These are phyloP conservation scores for Geopyxis carbonaria DNA, from an alignment of 495 filamentous ascomycete genomes.

Conservation along the genomic window DNA sequence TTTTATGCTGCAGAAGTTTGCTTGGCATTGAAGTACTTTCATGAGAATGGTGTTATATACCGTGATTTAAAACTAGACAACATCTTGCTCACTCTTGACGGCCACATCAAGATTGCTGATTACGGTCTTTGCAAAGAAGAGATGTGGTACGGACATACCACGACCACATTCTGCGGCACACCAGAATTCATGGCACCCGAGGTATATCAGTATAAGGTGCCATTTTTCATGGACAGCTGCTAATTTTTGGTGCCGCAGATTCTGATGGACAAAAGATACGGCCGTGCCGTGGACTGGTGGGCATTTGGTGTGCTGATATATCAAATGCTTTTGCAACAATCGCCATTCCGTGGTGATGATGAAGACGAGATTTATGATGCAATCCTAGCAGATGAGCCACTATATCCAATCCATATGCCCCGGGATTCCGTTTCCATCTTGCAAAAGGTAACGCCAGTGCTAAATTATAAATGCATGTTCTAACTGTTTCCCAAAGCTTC, in stretches of 20 bases:
- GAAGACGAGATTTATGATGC: constrained; percentile 99
- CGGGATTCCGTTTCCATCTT: constrained; percentile 94
- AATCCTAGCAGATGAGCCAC: constrained; percentile 90
- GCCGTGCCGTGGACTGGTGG: constrained; percentile 99
- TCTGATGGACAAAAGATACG: constrained; percentile 95
- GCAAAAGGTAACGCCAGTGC: constrained; percentile 42
- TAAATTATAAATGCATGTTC: not conserved
- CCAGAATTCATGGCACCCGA: constrained; percentile 99
- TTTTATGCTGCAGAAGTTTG: constrained; percentile 98
- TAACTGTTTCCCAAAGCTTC: constrained; percentile 31
- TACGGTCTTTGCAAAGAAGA: constrained; percentile 99
- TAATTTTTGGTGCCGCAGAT: constrained; percentile 50
- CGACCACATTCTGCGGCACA: constrained; percentile 96
- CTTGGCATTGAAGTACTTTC: constrained; percentile 95
- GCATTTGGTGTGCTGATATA: constrained; percentile 99
- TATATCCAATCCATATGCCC: constrained; percentile 99
- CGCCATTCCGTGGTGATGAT: constrained; percentile 95
- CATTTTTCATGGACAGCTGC: constrained; percentile 2
- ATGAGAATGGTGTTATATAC: constrained; percentile 98
- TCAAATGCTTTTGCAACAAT: constrained; percentile 98
- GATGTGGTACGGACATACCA: constrained; percentile 97
- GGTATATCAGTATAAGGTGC: constrained; percentile 49
- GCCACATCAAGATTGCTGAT: constrained; percentile 97
- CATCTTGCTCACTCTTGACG: constrained; percentile 86
- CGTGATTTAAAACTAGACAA: constrained; percentile 99